Evolutionary conservation across 148 eudicot genomes (phyloP), one percentile per base, ranked within the genome.

Genomic region (Limonium bicolor): DNA sequence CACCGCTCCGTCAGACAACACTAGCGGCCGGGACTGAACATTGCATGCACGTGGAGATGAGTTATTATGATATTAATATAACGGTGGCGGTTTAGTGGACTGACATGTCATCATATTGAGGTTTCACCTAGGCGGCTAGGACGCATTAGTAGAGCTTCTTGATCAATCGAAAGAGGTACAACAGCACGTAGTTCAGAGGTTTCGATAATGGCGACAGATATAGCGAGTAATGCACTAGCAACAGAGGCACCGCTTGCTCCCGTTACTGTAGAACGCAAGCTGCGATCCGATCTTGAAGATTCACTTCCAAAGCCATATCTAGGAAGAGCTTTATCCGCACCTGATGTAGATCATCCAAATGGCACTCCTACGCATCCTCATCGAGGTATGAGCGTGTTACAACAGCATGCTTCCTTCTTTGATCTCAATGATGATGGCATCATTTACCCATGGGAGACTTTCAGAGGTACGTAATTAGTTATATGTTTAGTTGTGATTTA

Each of bases 371-470:
- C 66, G 22, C 77, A 71, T 30, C 27, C 44, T 2, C 60, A 69
- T 53, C 57, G 51, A 0, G 72, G 68, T 2, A 22, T 82, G 57
- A 74, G 72, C 36, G 93, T 77, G 49, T 79, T 82, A 49, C 86
- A 77, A 50, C 93, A 74, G 22, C 93, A 82, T 51, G 79, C 41
- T 0, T 74, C 82, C n/a, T 82, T 74, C 54, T 82, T 82, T 28
- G 86, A 82, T 59, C 72, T 63, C 35, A 58, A 82, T 20, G 66
- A 64, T 33, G 67, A 82, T 21, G 93, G 93, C 2, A 62, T 82
- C 46, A 53, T 82, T 25, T 82, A 77, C 48, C 92, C 92, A 27
- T 81, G 85, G 85, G 92, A 81, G 56, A 81, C 85, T 53, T 77
- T 44, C 48, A 23, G 67, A 14, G 81, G 92, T 81, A 55, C 13